phyloP scores from a whole-genome alignment of 1,139 yeast genomes.

The Suhomyces bolitotheri region DNA sequence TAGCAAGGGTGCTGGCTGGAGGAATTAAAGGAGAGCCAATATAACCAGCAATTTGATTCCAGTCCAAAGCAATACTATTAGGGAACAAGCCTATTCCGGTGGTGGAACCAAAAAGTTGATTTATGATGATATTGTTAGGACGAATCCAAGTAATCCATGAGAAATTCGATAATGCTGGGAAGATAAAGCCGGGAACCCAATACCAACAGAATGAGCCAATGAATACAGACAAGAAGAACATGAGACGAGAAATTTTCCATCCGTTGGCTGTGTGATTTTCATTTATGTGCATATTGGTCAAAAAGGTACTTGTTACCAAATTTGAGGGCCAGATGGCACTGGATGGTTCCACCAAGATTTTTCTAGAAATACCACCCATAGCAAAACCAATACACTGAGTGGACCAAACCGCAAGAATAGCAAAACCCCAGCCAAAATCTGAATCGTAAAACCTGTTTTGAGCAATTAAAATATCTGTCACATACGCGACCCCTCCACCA shows the following conservation, averaged over 20 bases:
- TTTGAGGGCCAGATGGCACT: constrained; percentile 71
- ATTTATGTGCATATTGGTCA: constrained; percentile 62
- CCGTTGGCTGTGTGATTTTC: constrained; percentile 55
- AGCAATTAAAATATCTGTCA: constrained; percentile 59
- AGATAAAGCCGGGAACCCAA: constrained; percentile 45
- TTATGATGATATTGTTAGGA: constrained; percentile 47
- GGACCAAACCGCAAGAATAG: constrained; percentile 50
- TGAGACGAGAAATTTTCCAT: constrained; percentile 41
- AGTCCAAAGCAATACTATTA: constrained; percentile 39
- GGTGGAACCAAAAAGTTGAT: constrained; percentile 60
- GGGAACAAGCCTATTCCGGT: constrained; percentile 70
- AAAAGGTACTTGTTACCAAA: constrained; percentile 47
- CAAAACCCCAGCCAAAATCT: constrained; percentile 52
- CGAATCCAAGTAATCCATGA: constrained; percentile 35
- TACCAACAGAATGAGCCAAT: constrained; percentile 36
- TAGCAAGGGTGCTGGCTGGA: constrained; percentile 58
- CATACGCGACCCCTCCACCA: constrained; percentile 62
- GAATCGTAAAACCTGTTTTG: constrained; percentile 52
- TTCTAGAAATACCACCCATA: constrained; percentile 60
- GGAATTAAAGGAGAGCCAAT: constrained; percentile 70
- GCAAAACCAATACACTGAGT: constrained; percentile 68
- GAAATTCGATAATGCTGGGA: constrained; percentile 24
- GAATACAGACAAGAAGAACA: constrained; percentile 33
- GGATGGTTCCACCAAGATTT: constrained; percentile 61
- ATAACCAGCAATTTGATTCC: constrained; percentile 54